A percentile compares a stretch with the other conserved stretches of the same genome.
Conservation (phyloP, 805 yeast species). For the Monosporozyma yasuniensis region DNA sequence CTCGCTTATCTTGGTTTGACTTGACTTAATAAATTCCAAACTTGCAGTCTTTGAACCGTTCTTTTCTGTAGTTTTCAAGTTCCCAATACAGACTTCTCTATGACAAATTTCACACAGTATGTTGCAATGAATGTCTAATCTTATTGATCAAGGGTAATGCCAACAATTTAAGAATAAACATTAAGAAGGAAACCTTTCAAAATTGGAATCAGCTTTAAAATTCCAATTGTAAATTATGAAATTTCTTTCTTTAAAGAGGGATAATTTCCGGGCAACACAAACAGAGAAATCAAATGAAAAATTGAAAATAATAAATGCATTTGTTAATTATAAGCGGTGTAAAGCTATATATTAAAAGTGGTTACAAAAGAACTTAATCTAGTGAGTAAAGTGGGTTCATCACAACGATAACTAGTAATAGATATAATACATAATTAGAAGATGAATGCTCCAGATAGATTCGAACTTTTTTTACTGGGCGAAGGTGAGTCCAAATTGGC, state of each 20-base stretch:
- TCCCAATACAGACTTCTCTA: background rate
- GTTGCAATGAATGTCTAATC: background rate
- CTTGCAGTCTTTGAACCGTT: background rate
- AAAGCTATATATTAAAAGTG: background rate
- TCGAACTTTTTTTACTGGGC: conserved; percentile 91
- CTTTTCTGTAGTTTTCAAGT: background rate
- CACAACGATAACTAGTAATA: too few relatives aligned
- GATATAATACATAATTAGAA: background rate
- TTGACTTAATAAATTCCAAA: background rate
- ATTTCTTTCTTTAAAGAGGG: background rate
- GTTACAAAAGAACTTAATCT: too few relatives aligned
- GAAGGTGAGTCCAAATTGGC: conserved; percentile 93
- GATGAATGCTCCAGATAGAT: conserved; percentile 99
- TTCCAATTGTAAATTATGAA: background rate
- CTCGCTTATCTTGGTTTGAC: background rate
- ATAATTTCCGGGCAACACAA: background rate
- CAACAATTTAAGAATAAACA: background rate
- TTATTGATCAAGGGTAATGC: background rate
- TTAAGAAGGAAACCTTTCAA: background rate
- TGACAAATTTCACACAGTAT: background rate
- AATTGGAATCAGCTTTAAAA: background rate
- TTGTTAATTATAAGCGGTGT: background rate
- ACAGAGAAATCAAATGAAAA: background rate
- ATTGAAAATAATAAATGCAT: background rate
- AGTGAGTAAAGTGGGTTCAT: too few relatives aligned